phyloP scores from a whole-genome alignment of 352 stramenopile genomes.

The Phytophthora pisi region DNA sequence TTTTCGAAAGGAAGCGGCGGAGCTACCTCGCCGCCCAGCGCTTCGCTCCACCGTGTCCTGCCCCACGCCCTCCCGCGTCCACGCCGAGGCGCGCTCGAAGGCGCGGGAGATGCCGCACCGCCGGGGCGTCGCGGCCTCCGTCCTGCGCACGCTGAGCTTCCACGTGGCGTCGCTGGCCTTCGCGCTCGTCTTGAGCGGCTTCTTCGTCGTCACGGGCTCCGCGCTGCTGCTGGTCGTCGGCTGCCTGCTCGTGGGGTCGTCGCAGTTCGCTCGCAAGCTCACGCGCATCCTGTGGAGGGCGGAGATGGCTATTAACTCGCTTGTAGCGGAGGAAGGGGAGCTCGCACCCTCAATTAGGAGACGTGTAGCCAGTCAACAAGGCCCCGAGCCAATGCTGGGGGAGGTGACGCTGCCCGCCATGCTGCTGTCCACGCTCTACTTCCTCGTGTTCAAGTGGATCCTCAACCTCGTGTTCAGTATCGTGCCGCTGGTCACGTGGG shows the following conservation, averaged over 20 bases:
- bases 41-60: not conserved
- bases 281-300: slow-evolving; percentile 62
- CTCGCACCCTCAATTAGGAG: not conserved
- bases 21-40: slow-evolving; percentile 1
- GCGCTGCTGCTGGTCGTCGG: slow-evolving; percentile 49
- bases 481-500: slow-evolving; percentile 56
- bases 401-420: slow-evolving; percentile 70
- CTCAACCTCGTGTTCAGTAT: slow-evolving; percentile 62
- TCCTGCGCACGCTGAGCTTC: slow-evolving; percentile 58
- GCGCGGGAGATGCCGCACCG: slow-evolving; percentile 23
- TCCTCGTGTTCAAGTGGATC: slow-evolving; percentile 70
- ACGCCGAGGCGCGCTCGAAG: slow-evolving; percentile 1
- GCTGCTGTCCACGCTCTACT: slow-evolving; percentile 71
- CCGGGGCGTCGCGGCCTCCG: slow-evolving; percentile 41
- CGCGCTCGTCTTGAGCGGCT: slow-evolving; percentile 37
- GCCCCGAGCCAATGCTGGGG: slow-evolving; percentile 4
- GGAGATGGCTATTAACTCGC: slow-evolving; percentile 59
- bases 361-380: not conserved
- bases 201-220: slow-evolving; percentile 47
- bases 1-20: slow-evolving; percentile 24
- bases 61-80: not conserved
- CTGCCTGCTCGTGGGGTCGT: slow-evolving; percentile 58
- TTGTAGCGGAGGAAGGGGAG: slow-evolving; percentile 26
- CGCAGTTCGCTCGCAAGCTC: slow-evolving; percentile 41
- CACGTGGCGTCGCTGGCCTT: slow-evolving; percentile 55